Base-by-base conservation (phyloP, 108 stramenopile species). In the Cyclotella cryptica region DNA sequence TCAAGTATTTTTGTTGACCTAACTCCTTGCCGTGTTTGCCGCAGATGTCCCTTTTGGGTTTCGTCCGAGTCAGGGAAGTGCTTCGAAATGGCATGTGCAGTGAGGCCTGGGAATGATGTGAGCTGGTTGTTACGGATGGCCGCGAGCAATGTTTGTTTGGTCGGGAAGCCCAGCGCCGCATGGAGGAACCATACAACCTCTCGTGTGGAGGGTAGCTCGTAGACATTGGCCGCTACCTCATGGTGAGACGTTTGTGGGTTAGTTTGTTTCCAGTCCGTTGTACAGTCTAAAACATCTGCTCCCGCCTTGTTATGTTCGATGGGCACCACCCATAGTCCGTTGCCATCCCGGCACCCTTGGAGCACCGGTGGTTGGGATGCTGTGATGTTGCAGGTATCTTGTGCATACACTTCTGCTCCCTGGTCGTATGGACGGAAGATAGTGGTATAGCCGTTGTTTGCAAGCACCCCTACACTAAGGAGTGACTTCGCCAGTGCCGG, bases 131-230 rank as follows among this genome's bases (percentile, higher is more conserved):
- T 35, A 2, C 35, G 6, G 6, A 35, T 35, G 6, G 47, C 49
- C 11, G 21, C 26, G 8, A 29, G 47, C 0, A 11, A 17, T 24
- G 49, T 51, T 29, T 24, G 24, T 49, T 51, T 51, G 14, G 21
- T 13, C 9, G 47, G 30, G 27, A 52, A 69, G 8, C 68, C 68
- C 15, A 30, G 17, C 52, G 68, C 27, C 0, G 68, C 47, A 52
- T 69, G 68, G 0, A 35, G 24, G 51, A 52, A 69, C 35, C 21
- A 9, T 6, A 53, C 51, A 0, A 30, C 51, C 18, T 69, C 13
- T 28, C 19, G 7, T 7, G 24, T 52, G 0, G 68, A 29, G 0
- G 68, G 51, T 53, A 69, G 6, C 10, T 69, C 68, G 6, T 69
- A 51, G 14, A 69, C 27, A 49, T 30, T 69, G 17, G 14, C 28